phyloP scores from a whole-genome alignment of 441 rosid species.

The Pelargonium hybrid region DNA sequence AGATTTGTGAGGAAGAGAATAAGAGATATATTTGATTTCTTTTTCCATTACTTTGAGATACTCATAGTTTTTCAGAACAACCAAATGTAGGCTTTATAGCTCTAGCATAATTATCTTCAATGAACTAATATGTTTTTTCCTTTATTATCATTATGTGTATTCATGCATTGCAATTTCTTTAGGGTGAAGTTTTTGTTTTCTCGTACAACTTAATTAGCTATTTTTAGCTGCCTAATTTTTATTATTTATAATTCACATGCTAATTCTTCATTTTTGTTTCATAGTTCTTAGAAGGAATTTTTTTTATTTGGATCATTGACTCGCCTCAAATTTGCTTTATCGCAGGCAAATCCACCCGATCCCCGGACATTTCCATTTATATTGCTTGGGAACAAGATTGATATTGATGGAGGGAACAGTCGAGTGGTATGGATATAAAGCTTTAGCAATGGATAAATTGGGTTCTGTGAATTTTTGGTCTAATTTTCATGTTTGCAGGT shows the following conservation, averaged over 20 bases:
- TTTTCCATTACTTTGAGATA: too few species aligned
- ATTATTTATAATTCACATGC: background rate
- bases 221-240: background rate
- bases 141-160: background rate
- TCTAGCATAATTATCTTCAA: background rate
- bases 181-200: background rate
- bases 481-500: conserved; percentile 43
- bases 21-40: too few species aligned
- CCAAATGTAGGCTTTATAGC: too few species aligned
- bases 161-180: background rate
- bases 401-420: conserved; percentile 95
- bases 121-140: background rate
- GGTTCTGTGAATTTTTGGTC: too few species aligned
- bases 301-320: conserved; percentile 9
- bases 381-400: conserved; percentile 91
- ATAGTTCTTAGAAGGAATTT: background rate
- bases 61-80: too few species aligned
- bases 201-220: background rate
- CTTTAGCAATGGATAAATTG: background rate
- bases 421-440: conserved; percentile 57
- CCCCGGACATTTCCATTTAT: conserved; percentile 67
- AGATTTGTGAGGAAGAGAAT: too few species aligned
- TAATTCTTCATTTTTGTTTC: background rate
- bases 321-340: conserved; percentile 12
- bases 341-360: conserved; percentile 75